Evolutionary conservation across 371 early-diverging fungal species (phyloP), one percentile per base, ranked within the genome.

Genomic region (Mortierella sp.): DNA sequence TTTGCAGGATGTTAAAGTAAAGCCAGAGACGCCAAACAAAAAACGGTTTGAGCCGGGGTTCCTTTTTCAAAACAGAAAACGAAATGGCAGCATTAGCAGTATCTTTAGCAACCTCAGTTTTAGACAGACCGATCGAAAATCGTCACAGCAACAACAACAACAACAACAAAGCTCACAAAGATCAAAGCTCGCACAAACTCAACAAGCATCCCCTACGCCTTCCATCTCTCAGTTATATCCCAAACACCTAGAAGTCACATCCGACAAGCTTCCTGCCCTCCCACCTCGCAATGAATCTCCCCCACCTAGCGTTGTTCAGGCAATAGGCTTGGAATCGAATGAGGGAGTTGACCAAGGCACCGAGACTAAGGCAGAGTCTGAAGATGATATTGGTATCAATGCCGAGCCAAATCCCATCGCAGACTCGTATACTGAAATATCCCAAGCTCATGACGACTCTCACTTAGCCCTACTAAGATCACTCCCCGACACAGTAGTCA

Each of bases 11-110:
- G 28, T 21, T 22, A n/a, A 65, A 22, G 9, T 55, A n/a, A 53
- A 65, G 22, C 16, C 55, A 53, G 55, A 65, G 55, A 15, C 15
- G n/a, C 65, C 57, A 10, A 65, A 40, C 41, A 65, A 65, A 16
- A 52, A 40, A 40, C 22, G 65, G n/a, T 65, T 53, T 15, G 65
- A 55, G 0, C 24, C 65, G 13, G 65, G 41, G 11, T 65, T 65
- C 40, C 28, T 40, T 8, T 65, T 53, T 53, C 55, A 52, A 11
- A 55, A 10, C 65, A 52, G 21, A 53, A 55, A 55, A 22, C 65
- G 55, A n/a, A 65, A 55, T 22, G 16, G 55, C 55, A 65, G 65
- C 16, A 10, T 40, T 21, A 32, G 55, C 4, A 65, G 55, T 13
- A 33, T 65, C n/a, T 65, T 65, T 38, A 65, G 38, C 55, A 55